A percentile compares a stretch with the other conserved stretches of the same genome.
Conservation (phyloP, 305 asterid genomes). For the Fraxinus ornus region DNA sequence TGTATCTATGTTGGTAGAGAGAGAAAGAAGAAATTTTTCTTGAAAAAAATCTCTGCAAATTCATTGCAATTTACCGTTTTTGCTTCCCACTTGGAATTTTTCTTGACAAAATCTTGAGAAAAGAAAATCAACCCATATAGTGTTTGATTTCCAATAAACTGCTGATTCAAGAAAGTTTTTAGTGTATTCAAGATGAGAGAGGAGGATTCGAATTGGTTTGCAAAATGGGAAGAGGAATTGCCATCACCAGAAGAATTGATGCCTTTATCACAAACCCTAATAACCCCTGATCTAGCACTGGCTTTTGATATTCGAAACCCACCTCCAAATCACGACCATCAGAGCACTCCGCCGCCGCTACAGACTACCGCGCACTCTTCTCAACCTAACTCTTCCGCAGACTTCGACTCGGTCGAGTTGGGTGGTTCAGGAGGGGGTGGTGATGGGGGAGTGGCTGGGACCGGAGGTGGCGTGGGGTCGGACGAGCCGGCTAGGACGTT, state of each 20-base stretch:
- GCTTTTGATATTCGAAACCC: constrained; percentile 47
- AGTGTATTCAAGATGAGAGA: background rate
- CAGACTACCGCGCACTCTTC: constrained; percentile 29
- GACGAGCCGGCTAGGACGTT: constrained; percentile 47
- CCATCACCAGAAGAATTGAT: constrained; percentile 49
- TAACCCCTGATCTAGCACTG: constrained; percentile 45
- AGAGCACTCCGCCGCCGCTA: constrained; percentile 16
- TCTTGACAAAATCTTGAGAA: background rate
- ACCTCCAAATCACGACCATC: constrained; percentile 19
- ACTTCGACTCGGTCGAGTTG: constrained; percentile 39
- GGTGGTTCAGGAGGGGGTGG: constrained; percentile 27
- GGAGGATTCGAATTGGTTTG: background rate
- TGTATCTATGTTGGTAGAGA: background rate
- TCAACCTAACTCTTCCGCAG: constrained; percentile 40
- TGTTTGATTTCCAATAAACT: background rate
- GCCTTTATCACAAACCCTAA: constrained; percentile 50
- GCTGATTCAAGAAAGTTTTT: background rate
- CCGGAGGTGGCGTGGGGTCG: constrained; percentile 11
- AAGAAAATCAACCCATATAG: background rate
- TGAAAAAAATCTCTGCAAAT: background rate
- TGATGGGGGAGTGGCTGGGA: constrained; percentile 5
- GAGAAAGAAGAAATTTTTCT: background rate
- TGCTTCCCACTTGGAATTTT: background rate
- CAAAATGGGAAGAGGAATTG: constrained; percentile 37
- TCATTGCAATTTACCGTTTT: background rate